A percentile compares a stretch with the other conserved stretches of the same genome.
Conservation (phyloP, 2,329 filamentous ascomycete genomes). For the Colletotrichum shisoi region DNA sequence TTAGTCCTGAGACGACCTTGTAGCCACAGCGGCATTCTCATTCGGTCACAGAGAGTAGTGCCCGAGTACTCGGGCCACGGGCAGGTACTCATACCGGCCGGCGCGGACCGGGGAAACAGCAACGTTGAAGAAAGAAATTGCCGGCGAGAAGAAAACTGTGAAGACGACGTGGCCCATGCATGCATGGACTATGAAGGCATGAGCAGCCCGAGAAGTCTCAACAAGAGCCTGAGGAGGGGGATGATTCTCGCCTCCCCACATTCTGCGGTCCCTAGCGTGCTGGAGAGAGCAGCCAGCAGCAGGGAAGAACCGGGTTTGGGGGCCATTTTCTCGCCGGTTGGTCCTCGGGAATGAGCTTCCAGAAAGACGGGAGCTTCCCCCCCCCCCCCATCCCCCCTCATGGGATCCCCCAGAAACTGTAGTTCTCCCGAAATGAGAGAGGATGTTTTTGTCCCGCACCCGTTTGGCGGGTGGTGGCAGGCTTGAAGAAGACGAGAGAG, state of each 20-base stretch:
- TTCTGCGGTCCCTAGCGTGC: conserved; percentile 21
- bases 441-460: not conserved
- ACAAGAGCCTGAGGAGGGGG: not conserved
- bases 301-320: conserved; percentile 22
- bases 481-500: not conserved
- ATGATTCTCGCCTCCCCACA: conserved; percentile 22
- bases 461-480: not conserved
- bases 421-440: conserved; percentile 26
- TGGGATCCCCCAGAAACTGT: conserved; percentile 12
- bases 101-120: not conserved
- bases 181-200: not conserved
- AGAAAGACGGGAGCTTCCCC: conserved; percentile 26
- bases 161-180: conserved; percentile 1
- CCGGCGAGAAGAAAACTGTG: conserved; percentile 6
- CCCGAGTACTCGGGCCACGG: not conserved
- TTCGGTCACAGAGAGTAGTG: not conserved
- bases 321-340: not conserved
- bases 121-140: not conserved
- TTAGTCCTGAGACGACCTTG: not conserved
- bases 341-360: conserved; percentile 16
- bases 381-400: not conserved
- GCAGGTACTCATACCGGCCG: not conserved
- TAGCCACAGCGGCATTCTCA: not conserved
- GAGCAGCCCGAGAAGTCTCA: conserved; percentile 1
- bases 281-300: conserved; percentile 5